Evolutionary conservation across 768 basidiomycete genomes (phyloP), one percentile per base, ranked within the genome.

Genomic region (Boletellus sp.): DNA sequence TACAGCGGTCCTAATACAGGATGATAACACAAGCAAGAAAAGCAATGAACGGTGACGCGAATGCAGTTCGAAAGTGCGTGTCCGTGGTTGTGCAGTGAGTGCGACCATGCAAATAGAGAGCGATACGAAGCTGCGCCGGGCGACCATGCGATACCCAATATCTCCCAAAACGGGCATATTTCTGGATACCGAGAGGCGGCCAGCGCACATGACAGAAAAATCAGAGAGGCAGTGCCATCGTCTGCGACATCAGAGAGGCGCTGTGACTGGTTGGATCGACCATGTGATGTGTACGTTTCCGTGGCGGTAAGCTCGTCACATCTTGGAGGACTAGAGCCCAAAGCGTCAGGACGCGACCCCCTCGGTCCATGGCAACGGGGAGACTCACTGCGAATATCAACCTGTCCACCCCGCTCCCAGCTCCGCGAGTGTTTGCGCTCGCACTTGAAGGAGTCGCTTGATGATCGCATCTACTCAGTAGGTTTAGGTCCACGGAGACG

Each of bases 201-300:
- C 55, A 54, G 52, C 52, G 47, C 56, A 51, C 40, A 53, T 44
- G 54, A 43, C 47, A 45, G 24, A 32, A 48, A 47, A 49, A 54
- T 71, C 71, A 82, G 72, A 77, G 73, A 61, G 77, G 75, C 59
- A 83, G 67, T 53, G 77, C 63, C 72, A 83, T 76, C 56, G 74
- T 78, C 53, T 78, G 77, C 42, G 79, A 65, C 58, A 81, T 81
- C 57, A 84, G 57, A 40, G 79, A 72, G 43, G 76, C 70, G 52
- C 71, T 75, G 60, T 72, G 68, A 47, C 72, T 78, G 65, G 57
- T 80, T 72, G 63, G 66, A 62, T 83, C 72, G 68, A 83, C 79
- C 74, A 84, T 78, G 62, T 84, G 82, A 65, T 85, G 84, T 19
- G 77, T 69, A 47, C 84, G 79, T 68, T 85, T 85, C 61, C 84